Evolutionary conservation across 1,284 basidiomycete genomes (phyloP), one percentile per base, ranked within the genome.

Genomic region (Naganishia sp.): DNA sequence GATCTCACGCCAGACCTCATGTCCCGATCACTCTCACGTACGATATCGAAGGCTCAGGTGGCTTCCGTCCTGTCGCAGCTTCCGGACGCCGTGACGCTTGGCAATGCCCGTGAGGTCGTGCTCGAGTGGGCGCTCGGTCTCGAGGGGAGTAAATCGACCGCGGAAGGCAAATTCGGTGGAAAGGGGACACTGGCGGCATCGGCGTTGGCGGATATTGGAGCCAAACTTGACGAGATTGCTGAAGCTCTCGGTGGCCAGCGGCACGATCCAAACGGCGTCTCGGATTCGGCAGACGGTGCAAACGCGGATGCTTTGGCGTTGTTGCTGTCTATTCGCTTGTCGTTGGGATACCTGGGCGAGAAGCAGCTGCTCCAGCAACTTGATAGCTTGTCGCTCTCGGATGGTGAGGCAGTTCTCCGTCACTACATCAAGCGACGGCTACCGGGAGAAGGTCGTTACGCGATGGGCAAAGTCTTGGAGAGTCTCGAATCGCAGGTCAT

Each of bases 31-130:
- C 70, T 75, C 3, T 68, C 73, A 6, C 67, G 73, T 1, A 76
- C 77, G 1, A 71, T 74, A 2, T 74, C 75, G 0, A 72, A 75
- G 1, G 61, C 71, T 53, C 56, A 59, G 28, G 61, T 68, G 18
- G 67, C 56, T 21, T 49, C 63, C 23, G 52, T 65, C 33, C 63
- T 68, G 10, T 61, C 63, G 10, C 55, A 56, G 42, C 56, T 56
- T 36, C 67, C 67, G 6, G 55, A 59, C 21, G 64, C 63, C 11
- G 52, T 69, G 7, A 70, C 74, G 16, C 67, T 80, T 15, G 74
- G 75, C 49, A 74, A 76, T 36, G 75, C 76, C 5, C 72, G 78
- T 9, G 75, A 80, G 68, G 74, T 78, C 65, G 74, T 80, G n/a
- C 72, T 78, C 21, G 79, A 80, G 61, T 80, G 75, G 66, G 74